Conservation (phyloP, 441 rosid species). For the Sinapis alba region DNA sequence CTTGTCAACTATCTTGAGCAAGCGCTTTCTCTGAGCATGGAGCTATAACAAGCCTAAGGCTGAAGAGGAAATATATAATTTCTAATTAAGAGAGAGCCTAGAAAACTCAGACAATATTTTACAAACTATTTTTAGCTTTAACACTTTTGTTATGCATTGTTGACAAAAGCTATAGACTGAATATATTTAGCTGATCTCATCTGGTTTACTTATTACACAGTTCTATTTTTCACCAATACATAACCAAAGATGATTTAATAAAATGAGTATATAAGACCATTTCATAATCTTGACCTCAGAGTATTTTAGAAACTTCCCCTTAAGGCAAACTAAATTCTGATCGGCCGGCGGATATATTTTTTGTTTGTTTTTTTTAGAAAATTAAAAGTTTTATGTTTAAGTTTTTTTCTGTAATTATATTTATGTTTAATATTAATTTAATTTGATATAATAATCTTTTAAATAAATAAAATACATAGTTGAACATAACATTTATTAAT, state of each 20-base stretch:
- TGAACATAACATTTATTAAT: no score
- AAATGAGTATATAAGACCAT: background rate
- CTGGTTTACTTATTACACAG: background rate
- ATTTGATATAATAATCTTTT: no score
- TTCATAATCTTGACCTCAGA: background rate
- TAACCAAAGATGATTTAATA: background rate
- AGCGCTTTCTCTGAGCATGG: constrained; percentile 34
- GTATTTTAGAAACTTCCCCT: background rate
- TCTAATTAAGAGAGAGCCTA: constrained; percentile 20
- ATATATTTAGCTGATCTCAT: background rate
- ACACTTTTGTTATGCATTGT: background rate
- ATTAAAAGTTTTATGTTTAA: no score
- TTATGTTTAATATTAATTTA: no score
- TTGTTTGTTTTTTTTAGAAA: no score
- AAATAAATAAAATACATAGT: no score
- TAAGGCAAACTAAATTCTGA: no score
- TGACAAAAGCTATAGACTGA: constrained; percentile 3
- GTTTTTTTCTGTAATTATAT: no score
- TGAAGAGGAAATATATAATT: constrained; percentile 27
- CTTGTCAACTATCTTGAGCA: constrained; percentile 55
- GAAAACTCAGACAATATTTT: constrained; percentile 9
- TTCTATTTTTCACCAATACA: background rate
- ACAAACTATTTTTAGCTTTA: constrained; percentile 6
- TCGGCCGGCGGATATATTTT: no score
- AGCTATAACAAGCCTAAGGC: background rate